Base-by-base conservation (phyloP, 805 yeast species). In the Brettanomyces custersianus region DNA sequence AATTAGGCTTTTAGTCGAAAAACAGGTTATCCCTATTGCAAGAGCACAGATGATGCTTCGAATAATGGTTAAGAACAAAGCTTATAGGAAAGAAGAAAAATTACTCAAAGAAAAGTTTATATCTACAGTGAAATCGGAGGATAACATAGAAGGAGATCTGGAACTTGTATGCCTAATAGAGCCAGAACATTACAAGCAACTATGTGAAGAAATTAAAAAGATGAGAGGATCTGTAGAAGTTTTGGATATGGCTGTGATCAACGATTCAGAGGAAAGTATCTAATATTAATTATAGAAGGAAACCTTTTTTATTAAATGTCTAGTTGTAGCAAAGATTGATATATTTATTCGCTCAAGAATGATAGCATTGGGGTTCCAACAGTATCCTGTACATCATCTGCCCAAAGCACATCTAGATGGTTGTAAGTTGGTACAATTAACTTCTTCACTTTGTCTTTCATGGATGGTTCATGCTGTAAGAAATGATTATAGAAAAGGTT, bases 361-460 rank as follows among this genome's bases (percentile, higher is more conserved):
- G 51, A 46, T 3, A 65, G 35, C 20, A 72, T 45, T 9, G 63
- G 66, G 34, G 55, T 57, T 1, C 94, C 95, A 16, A 90, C 71
- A 30, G 66, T 68, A 4, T 73, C 75, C 20, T 73, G 65, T 2
- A 78, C 77, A 51, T 84, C 88, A 48, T 72, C 76, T 0, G 96
- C 90, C 98, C 98, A 90, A 11, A 88, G 63, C 1, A 87, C 95
- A 57, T 90, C 98, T 35, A 90, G 60, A 57, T 90, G 98, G 13
- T 87, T 75, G 54, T 90, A 90, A 8, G 66, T 70, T 0, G 72
- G 70, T 5, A 90, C 41, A 34, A 68, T 68, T 16, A 63, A 49
- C 16, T 60, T 57, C 11, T 47, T 55, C 43, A 55, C 70, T 42
- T 55, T 63, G 6, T 39, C 43, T 49, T 23, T 42, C 54, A 42